Conservation (phyloP, 208 protist genomes). For the Acanthamoeba lenticulata region DNA sequence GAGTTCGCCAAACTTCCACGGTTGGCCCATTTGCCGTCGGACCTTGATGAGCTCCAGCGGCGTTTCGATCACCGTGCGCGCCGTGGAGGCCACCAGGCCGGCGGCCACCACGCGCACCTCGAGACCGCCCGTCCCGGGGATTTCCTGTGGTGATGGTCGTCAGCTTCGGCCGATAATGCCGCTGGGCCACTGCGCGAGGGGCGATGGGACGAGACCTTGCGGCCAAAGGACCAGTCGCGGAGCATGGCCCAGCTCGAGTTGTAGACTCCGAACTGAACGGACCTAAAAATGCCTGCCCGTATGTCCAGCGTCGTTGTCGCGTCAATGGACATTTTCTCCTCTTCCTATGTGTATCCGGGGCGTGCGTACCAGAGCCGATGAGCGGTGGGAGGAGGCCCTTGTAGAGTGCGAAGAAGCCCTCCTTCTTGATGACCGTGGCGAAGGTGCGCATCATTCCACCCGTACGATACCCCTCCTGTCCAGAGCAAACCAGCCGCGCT, state of each 20-base stretch:
- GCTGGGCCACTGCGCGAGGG: neutral
- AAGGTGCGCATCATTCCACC: constrained; percentile 67
- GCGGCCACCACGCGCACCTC: constrained; percentile 38
- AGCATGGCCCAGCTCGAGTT: constrained; percentile 62
- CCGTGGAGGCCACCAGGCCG: constrained; percentile 47
- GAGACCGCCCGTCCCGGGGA: constrained; percentile 16
- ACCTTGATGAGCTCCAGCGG: constrained; percentile 68
- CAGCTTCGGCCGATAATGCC: too few relatives aligned
- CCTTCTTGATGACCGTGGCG: constrained; percentile 61
- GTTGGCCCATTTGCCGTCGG: constrained; percentile 41
- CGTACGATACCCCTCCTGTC: constrained; percentile 9
- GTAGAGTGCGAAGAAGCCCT: constrained; percentile 73
- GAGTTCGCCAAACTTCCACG: constrained; percentile 64
- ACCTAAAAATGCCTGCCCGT: constrained; percentile 50
- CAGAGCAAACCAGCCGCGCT: neutral
- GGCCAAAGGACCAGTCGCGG: neutral
- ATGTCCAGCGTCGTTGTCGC: neutral
- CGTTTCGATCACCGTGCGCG: constrained; percentile 60
- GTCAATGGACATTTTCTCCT: too few relatives aligned
- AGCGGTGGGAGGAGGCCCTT: constrained; percentile 69
- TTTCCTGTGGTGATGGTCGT: too few relatives aligned
- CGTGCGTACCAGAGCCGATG: constrained; percentile 34
- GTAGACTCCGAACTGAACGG: constrained; percentile 72
- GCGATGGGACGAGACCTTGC: neutral
- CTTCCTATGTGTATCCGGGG: neutral